phyloP scores from a whole-genome alignment of 2,329 filamentous ascomycete species.

The Calonectria pteridis region DNA sequence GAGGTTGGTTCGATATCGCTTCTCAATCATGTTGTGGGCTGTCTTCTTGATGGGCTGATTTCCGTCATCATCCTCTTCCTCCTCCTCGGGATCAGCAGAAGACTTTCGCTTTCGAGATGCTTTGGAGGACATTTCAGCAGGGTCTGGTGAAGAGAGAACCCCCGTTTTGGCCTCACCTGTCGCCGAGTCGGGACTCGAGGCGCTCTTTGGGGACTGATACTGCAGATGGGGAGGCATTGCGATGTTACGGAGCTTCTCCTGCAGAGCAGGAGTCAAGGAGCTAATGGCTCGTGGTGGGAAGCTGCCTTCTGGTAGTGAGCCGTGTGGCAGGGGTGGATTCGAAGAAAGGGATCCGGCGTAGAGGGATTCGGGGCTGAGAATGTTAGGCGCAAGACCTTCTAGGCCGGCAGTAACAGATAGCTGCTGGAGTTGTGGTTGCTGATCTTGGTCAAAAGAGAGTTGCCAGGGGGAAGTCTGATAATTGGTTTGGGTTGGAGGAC shows the following conservation, averaged over 20 bases:
- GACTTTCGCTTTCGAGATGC: conserved; percentile 78
- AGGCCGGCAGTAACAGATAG: conserved; percentile 50
- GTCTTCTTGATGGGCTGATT: conserved; percentile 83
- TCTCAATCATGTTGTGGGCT: conserved; percentile 98
- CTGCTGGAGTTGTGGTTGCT: conserved; percentile 48
- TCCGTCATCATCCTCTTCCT: conserved; percentile 68
- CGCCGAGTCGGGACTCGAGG: conserved; percentile 69
- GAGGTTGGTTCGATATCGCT: conserved; percentile 93
- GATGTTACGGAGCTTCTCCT: conserved; percentile 72
- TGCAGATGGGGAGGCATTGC: conserved; percentile 74
- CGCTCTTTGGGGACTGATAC: conserved; percentile 70
- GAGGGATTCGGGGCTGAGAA: conserved; percentile 52
- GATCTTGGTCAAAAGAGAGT: conserved; percentile 47
- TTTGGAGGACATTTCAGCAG: conserved; percentile 55
- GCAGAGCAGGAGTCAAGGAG: conserved; percentile 67
- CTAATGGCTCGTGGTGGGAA: conserved; percentile 45
- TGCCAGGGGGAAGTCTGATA: conserved; percentile 53
- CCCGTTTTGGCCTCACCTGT: conserved; percentile 61
- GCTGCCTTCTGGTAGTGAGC: conserved; percentile 47
- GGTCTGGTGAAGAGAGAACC: conserved; percentile 71
- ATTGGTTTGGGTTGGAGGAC: conserved; percentile 49
- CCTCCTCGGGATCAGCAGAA: conserved; percentile 64
- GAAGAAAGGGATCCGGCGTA: conserved; percentile 48
- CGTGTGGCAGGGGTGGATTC: conserved; percentile 40
- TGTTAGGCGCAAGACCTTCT: conserved; percentile 48